Base-by-base conservation (phyloP, 2,329 filamentous ascomycete genomes). In the Plectosphaerella cucumerina region DNA sequence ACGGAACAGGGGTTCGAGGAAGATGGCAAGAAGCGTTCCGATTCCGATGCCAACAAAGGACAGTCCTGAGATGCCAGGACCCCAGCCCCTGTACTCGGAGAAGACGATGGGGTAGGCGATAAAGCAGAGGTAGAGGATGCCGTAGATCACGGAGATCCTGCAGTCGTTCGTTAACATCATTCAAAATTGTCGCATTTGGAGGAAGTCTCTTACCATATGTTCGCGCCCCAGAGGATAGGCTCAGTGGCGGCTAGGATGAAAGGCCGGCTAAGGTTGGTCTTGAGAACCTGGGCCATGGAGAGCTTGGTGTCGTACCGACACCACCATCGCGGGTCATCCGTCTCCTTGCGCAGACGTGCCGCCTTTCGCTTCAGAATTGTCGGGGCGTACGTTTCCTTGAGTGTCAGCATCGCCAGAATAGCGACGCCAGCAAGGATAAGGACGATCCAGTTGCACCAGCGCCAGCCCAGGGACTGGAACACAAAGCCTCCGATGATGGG, bases 61-160 rank as follows among this genome's bases (percentile, higher is more conserved):
- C 3, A 97, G 80, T 1, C 92, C 91, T 0, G 85, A 83, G 34
- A 87, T 69, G 1, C 88, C 85, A 0, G 86, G 75, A 2, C 77
- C 77, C 92, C 91, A 97, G 53, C 89, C 89, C 17, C 92, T 86
- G 52, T 80, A 65, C 39, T 86, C 74, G 11, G 77, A 75, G 68
- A 94, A 96, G 52, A 96, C 87, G 53, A 95, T 87, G 0, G 91
- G 91, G 65, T 95, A 95, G 12, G 89, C 90, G 15, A 95, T 86
- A 71, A 96, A 96, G 69, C 90, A 95, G 31, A 96, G 82, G 62
- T 94, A 94, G 1, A 97, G 75, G 39, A 96, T 90, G 17, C 85
- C 89, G 65, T 96, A 96, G 34, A 96, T 82, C 37, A 96, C 73
- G 1, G 88, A 93, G 64, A 92, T 87, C 72, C 85, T 56, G 15